Evolutionary conservation across 257 asterid genomes (phyloP), one percentile per base, ranked within the genome.

Genomic region (Solanum pimpinellifolium): DNA sequence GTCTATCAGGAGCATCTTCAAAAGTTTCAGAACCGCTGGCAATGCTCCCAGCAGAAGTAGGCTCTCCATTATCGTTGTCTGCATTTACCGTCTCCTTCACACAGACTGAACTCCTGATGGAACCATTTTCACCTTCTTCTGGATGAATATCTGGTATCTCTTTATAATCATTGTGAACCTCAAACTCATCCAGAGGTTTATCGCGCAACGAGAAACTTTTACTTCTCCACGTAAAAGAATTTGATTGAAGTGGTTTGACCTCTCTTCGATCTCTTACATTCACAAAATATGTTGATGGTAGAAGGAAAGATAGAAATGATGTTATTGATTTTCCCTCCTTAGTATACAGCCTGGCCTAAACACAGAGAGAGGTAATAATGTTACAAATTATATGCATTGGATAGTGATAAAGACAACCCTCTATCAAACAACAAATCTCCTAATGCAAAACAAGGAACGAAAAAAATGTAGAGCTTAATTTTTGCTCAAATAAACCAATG

Each of bases 221-320:
- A 86, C 93, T 94, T 91, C 93, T 92, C 98, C 98, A 94, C 46
- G 90, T 90, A 87, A 93, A 93, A 21, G 98, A 93, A 89, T 90
- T 77, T 25, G 96, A 91, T 82, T 90, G 91, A 66, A 90, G 77
- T 44, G 92, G 89, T 88, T 87, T 90, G 89, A 74, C 87, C 85
- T 91, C 96, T 76, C 89, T 86, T 62, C 86, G 85, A 65, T 41
- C 84, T 11, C 89, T 91, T 88, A 92, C 87, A 92, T 94, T 91
- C 78, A 83, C 96, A 87, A 94, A 91, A 84, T 91, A 91, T 60
- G 90, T 87, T 39, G 98, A 88, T 31, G 98, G 98, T 83, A 95
- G 93, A 82, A 92, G 76, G 78, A 87, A 91, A 85, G 98, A 90
- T 46, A 94, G 77, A 70, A 92, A 75, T 16, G 98, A 94, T 83